Percentiles rank a stretch among this genome's conserved stretches.
Evolutionary conservation across 2,329 filamentous ascomycete genomes (phyloP).

Genomic region (Ophiocordyceps sinensis): DNA sequence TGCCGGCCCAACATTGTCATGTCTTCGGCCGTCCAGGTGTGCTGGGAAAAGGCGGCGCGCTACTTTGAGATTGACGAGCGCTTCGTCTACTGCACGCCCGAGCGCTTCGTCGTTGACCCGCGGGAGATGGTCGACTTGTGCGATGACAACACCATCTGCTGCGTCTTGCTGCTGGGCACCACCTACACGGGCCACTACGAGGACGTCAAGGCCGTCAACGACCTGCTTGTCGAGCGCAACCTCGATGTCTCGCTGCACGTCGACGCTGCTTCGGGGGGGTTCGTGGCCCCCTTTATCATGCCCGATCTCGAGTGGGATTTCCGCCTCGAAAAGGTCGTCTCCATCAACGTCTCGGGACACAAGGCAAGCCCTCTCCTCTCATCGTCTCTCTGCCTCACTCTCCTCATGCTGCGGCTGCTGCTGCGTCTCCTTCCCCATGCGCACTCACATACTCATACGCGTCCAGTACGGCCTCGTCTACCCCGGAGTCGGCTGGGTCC

Average conservation of each 20-base stretch:
- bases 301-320: slow-evolving; percentile 87
- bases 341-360: slow-evolving; percentile 89
- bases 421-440: not conserved
- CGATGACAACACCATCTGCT: slow-evolving; percentile 70
- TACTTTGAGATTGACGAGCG: slow-evolving; percentile 93
- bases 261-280: slow-evolving; percentile 82
- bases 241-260: slow-evolving; percentile 84
- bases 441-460: not conserved
- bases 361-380: slow-evolving; percentile 33
- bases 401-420: no score
- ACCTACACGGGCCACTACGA: slow-evolving; percentile 96
- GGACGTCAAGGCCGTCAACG: slow-evolving; percentile 83
- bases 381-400: not conserved
- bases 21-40: slow-evolving; percentile 91
- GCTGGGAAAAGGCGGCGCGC: slow-evolving; percentile 84
- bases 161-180: slow-evolving; percentile 79
- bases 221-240: slow-evolving; percentile 59
- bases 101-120: slow-evolving; percentile 50
- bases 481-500: slow-evolving; percentile 84
- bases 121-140: slow-evolving; percentile 43
- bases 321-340: slow-evolving; percentile 72
- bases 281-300: slow-evolving; percentile 82
- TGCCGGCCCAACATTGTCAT: slow-evolving; percentile 80
- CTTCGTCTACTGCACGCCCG: slow-evolving; percentile 49
- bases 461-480: slow-evolving; percentile 51